A percentile compares a stretch with the other conserved stretches of the same genome.
These are phyloP conservation scores for Maudiozyma saulgeensis DNA, from an alignment of 805 yeast genomes.

Conservation along the genomic window DNA sequence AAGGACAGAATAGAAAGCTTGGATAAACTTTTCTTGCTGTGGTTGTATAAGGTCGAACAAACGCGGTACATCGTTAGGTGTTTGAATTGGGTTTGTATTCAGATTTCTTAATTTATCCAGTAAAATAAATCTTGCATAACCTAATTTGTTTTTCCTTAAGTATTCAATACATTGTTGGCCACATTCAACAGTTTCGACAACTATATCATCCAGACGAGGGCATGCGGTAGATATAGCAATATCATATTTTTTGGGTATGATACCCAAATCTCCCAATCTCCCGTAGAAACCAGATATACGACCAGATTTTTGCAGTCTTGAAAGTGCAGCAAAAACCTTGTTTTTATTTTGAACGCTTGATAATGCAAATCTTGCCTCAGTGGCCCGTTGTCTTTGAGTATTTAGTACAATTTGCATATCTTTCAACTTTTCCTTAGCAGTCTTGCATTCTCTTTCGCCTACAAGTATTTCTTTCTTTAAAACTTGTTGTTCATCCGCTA, in stretches of 20 bases:
- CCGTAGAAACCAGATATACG: slow-evolving; percentile 82
- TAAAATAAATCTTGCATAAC: slow-evolving; percentile 81
- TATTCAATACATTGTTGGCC: slow-evolving; percentile 76
- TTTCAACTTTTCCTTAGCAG: slow-evolving; percentile 41
- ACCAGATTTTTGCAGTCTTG: slow-evolving; percentile 66
- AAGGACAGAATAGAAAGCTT: slow-evolving; percentile 83
- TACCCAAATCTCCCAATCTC: slow-evolving; percentile 85
- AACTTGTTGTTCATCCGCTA: slow-evolving; percentile 40
- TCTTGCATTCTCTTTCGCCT: slow-evolving; percentile 49
- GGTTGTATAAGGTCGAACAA: slow-evolving; percentile 76
- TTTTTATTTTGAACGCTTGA: slow-evolving; percentile 56
- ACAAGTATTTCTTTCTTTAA: slow-evolving; percentile 43
- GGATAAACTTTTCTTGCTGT: slow-evolving; percentile 55
- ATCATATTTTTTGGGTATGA: slow-evolving; percentile 80
- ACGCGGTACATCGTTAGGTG: slow-evolving; percentile 73
- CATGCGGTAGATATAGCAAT: slow-evolving; percentile 93
- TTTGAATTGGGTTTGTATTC: slow-evolving; percentile 45
- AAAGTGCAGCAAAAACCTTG: slow-evolving; percentile 60
- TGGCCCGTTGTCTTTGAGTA: slow-evolving; percentile 48
- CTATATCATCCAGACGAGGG: slow-evolving; percentile 83
- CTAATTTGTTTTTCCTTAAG: slow-evolving; percentile 70
- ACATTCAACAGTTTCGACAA: slow-evolving; percentile 68
- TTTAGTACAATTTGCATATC: slow-evolving; percentile 45
- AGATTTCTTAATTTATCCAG: slow-evolving; percentile 62
- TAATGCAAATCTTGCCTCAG: slow-evolving; percentile 56